phyloP scores from a whole-genome alignment of 768 basidiomycete genomes.

The Mycena filopes region DNA sequence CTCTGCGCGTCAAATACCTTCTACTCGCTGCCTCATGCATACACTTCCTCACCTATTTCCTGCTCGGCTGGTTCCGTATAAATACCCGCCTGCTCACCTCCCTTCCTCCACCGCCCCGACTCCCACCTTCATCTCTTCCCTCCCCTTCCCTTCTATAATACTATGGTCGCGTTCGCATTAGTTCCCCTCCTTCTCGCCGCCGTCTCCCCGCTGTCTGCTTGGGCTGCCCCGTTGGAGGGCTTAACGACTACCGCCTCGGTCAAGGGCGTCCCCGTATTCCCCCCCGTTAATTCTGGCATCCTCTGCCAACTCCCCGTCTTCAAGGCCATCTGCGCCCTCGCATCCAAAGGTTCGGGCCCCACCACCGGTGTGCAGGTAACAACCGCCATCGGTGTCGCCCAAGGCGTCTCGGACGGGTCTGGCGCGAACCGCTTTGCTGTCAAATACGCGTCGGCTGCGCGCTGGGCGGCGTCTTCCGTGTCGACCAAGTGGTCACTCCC shows the following conservation, averaged over 20 bases:
- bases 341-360: slow-evolving; percentile 2
- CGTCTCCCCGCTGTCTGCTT: slow-evolving; percentile 51
- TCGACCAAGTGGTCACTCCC: slow-evolving; percentile 69
- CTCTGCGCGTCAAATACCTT: slow-evolving; percentile 10
- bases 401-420: slow-evolving; percentile 58
- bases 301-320: slow-evolving; percentile 61
- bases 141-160: slow-evolving; percentile 1
- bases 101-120: slow-evolving; percentile 16
- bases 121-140: slow-evolving; percentile 1
- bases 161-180: slow-evolving; percentile 33
- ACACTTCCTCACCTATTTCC: slow-evolving; percentile 20
- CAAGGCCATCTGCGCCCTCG: slow-evolving; percentile 36
- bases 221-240: slow-evolving; percentile 34
- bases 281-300: slow-evolving; percentile 51
- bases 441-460: slow-evolving; percentile 70
- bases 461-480: slow-evolving; percentile 69
- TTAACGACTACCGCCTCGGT: slow-evolving; percentile 25
- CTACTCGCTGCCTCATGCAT: slow-evolving; percentile 21
- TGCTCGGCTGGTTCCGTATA: slow-evolving; percentile 24
- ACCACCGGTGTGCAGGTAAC: slow-evolving; percentile 34
- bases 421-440: slow-evolving; percentile 70
- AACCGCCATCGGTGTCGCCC: slow-evolving; percentile 68
- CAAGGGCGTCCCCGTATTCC: slow-evolving; percentile 42
- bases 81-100: slow-evolving; percentile 10
- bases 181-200: slow-evolving; percentile 47